Percentiles rank a stretch among this genome's conserved stretches.
These are phyloP conservation scores for Trichoderma sp. DNA, from an alignment of 2,329 filamentous ascomycete species.

Conservation along the genomic window DNA sequence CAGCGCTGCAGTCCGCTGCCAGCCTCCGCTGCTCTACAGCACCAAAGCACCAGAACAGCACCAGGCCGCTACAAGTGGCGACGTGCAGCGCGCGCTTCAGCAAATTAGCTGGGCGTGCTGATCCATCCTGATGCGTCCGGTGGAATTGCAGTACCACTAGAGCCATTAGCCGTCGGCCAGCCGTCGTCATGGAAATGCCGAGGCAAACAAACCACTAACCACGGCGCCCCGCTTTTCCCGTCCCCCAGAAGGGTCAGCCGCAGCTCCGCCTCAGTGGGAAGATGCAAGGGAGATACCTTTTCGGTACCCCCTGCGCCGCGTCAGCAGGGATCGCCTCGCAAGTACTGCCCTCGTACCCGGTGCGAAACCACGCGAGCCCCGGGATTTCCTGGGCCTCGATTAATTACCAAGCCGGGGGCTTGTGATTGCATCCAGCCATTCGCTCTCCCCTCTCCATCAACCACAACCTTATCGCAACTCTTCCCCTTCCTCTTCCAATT, in stretches of 20 bases:
- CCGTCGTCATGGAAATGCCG: constrained; percentile 12
- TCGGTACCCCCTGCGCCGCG: constrained; percentile 5
- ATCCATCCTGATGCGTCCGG: background rate
- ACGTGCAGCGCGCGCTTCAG: background rate
- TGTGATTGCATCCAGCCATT: constrained; percentile 15
- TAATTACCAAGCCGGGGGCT: constrained; percentile 17
- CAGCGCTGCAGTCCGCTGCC: background rate
- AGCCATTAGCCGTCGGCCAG: background rate
- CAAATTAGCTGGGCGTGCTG: background rate
- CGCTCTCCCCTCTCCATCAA: background rate
- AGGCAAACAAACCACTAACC: constrained; percentile 13
- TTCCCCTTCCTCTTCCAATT: background rate
- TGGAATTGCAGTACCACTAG: background rate
- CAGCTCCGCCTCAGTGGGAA: constrained; percentile 13
- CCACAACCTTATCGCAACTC: constrained; percentile 13
- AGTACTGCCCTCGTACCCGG: background rate
- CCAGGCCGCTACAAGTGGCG: background rate
- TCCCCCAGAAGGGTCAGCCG: constrained; percentile 9
- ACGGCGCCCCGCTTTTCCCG: constrained; percentile 8
- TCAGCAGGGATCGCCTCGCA: background rate
- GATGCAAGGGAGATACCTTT: background rate
- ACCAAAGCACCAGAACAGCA: background rate
- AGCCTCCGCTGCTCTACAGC: background rate
- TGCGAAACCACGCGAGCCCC: constrained; percentile 15
- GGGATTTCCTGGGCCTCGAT: constrained; percentile 4